Base-by-base conservation (phyloP, 495 filamentous ascomycete species). In the Alectoria sarmentosa region DNA sequence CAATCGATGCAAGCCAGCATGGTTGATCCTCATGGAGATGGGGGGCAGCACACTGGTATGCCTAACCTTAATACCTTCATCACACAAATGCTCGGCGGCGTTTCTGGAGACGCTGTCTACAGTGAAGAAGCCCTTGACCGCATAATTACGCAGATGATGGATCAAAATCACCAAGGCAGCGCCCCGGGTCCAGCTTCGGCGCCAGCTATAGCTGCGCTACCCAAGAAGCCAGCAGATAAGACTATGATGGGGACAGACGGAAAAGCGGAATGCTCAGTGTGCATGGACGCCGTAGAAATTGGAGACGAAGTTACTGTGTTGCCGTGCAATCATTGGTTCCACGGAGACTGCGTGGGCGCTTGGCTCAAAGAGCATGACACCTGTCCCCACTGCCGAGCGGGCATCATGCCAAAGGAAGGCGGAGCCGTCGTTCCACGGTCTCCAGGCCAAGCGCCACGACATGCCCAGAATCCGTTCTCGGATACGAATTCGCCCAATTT, bases 291-390 rank as follows among this genome's bases (percentile, higher is more conserved):
- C 3, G 86, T 96, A 41, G 79, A 84, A 49, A 70, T 89, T 41
- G 89, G 85, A 19, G 88, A 87, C 32, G 86, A 92, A 72, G 89
- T 94, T 9, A 84, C 87, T 0, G 80, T 88, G 32, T 75, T 98
- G 36, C 92, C 92, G 3, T 98, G 94, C 76, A 86, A 80, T 4
- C 94, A 98, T 70, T 96, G 90, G 89, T 98, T 96, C 73, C 91
- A 96, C 71, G 86, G 82, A 58, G 76, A 82, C 19, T 96, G 92
- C 69, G 86, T 92, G 46, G 79, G 81, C 34, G 77, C 87, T 59
- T 97, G 92, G 92, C 74, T 97, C 38, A 84, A 81, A 69, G 88
- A 94, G 72, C 91, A 96, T 71, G 89, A 96, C 66, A 96, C 91
- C 3, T 97, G 92, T 70, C 92, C 92, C 5, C 90, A 94, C 63